Evolutionary conservation across 345 rosid genomes (phyloP).

Genomic region (Firmiana major): DNA sequence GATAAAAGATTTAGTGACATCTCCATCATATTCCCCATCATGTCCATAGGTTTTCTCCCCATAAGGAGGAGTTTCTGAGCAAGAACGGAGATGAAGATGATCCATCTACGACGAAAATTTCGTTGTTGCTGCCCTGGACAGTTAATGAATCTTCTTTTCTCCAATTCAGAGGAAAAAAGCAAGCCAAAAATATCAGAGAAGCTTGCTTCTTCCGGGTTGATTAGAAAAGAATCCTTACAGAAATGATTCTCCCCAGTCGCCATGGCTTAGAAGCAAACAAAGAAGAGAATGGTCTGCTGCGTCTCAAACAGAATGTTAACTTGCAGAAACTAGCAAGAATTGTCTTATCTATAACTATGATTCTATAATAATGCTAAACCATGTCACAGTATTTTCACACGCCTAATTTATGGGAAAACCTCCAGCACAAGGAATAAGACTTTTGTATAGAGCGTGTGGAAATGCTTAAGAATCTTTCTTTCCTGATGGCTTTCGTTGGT

Average conservation of each 20-base stretch:
- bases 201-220: slow-evolving; percentile 44
- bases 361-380: too few species aligned
- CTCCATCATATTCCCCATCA: slow-evolving; percentile 22
- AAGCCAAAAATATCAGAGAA: slow-evolving; percentile 32
- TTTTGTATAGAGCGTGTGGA: too few species aligned
- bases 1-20: slow-evolving; percentile 41
- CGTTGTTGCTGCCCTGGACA: slow-evolving; percentile 12
- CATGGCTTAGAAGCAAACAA: slow-evolving; percentile 1
- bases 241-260: background rate
- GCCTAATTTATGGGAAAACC: too few species aligned
- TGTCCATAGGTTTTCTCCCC: slow-evolving; percentile 19
- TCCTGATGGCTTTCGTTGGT: too few species aligned
- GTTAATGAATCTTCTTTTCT: slow-evolving; percentile 22
- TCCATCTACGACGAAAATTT: slow-evolving; percentile 42
- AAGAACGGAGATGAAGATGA: slow-evolving; percentile 46
- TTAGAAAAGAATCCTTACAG: slow-evolving; percentile 22
- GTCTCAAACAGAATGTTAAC: background rate
- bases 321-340: too few species aligned
- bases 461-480: too few species aligned
- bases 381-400: too few species aligned
- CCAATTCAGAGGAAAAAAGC: slow-evolving; percentile 26
- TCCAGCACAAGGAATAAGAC: too few species aligned
- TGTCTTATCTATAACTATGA: too few species aligned
- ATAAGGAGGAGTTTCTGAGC: slow-evolving; percentile 36
- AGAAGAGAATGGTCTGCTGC: background rate